Evolutionary conservation across 1,139 yeast species (phyloP), one percentile per base, ranked within the genome.

Genomic region (Pichia sp.): DNA sequence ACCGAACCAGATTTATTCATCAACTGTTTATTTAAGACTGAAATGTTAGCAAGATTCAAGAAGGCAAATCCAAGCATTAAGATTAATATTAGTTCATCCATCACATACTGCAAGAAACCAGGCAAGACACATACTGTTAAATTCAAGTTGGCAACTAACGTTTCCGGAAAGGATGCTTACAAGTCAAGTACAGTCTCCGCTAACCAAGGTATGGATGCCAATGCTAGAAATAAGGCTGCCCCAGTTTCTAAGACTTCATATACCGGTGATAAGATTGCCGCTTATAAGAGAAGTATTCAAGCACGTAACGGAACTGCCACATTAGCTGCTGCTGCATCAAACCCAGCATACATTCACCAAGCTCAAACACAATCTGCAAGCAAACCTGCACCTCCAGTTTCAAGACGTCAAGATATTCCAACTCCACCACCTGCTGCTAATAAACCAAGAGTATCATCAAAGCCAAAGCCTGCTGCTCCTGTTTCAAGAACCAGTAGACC

Each of bases 181-280:
- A 94, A 93, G 70, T 88, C 96, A 4, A 89, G 96, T 54, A 80
- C 89, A 0, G 93, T 94, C 27, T 82, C 81, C 34, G 96, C 89
- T 14, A 79, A 81, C 39, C 79, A 79, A 38, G 99, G 99, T 10
- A 73, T 79, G 53, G 90, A 96, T 8, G 82, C 88, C 0, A 77
- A 71, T 53, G 78, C 95, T 21, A 70, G 66, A 22, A 85, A 90
- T 40, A 85, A 83, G 38, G 81, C 83, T 58, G 80, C 86, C 58
- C 98, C 98, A 34, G 73, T 71, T 58, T 97, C 97, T 34, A 74
- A 71, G 58, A 75, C 74, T 35, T 71, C 69, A 40, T 55, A 58
- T 34, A 58, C 60, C 30, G 59, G 61, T 22, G 56, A 53, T 15
- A 50, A 59, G 12, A 54, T 59, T 48, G 55, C 55, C 3, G 55